Evolutionary conservation across 495 filamentous ascomycete species (phyloP).

Genomic region (Tuber umbilicatum): DNA sequence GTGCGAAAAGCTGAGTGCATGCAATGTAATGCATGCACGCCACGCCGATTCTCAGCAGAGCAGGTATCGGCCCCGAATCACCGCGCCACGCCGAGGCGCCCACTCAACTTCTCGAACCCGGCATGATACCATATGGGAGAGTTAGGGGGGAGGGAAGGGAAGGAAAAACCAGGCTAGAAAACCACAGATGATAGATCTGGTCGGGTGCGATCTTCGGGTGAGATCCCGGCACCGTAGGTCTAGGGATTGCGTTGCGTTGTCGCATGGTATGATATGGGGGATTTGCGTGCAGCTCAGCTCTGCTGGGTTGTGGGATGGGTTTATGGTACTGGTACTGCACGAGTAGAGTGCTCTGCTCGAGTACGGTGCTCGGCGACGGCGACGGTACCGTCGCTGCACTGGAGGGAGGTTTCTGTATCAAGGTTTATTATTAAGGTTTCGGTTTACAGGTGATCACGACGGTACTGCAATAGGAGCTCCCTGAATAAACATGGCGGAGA

Average conservation of each 20-base stretch:
- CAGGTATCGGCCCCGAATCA: background rate
- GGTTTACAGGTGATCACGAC: background rate
- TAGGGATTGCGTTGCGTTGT: background rate
- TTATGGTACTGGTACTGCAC: background rate
- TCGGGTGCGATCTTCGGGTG: background rate
- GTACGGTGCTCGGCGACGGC: too few species aligned
- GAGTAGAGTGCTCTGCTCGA: too few species aligned
- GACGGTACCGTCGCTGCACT: background rate
- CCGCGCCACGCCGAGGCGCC: background rate
- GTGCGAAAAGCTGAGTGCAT: background rate
- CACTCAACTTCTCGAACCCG: background rate
- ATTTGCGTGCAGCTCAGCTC: background rate
- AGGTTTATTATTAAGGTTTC: background rate
- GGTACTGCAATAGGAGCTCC: background rate
- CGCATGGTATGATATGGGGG: background rate
- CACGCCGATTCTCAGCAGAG: conserved; percentile 1
- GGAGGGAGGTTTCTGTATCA: background rate
- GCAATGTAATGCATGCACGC: conserved; percentile 2
- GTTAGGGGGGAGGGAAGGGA: background rate
- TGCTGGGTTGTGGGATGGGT: background rate
- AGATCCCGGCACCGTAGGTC: background rate
- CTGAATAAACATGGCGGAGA: background rate
- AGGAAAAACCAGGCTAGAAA: background rate
- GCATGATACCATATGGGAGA: background rate
- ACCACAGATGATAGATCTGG: background rate